These are phyloP conservation scores for Prillingera fragicola DNA, from an alignment of 1,284 basidiomycete genomes.

Conservation along the genomic window DNA sequence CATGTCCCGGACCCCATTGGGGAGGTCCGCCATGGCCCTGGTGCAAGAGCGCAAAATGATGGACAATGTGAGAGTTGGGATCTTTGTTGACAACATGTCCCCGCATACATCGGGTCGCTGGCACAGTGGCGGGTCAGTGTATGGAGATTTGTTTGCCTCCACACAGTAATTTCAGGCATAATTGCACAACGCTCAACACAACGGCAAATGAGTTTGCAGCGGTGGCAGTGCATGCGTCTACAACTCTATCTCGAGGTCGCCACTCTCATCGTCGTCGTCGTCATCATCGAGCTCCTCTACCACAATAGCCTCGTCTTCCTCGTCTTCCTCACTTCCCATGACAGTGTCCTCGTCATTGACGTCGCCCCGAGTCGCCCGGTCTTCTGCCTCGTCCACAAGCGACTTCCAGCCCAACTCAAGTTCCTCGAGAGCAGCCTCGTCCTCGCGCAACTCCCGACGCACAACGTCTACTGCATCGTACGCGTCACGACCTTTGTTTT, in stretches of 20 bases:
- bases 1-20: too few relatives aligned
- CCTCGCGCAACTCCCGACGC: constrained; percentile 24
- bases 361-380: constrained; percentile 4
- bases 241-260: constrained; percentile 14
- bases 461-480: constrained; percentile 23
- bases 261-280: constrained; percentile 9
- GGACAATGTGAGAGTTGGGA: too few relatives aligned
- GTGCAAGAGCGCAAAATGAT: too few relatives aligned
- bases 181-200: too few relatives aligned
- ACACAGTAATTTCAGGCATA: too few relatives aligned
- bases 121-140: too few relatives aligned
- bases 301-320: constrained; percentile 7
- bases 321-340: constrained; percentile 2
- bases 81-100: too few relatives aligned
- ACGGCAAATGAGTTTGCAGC: too few relatives aligned
- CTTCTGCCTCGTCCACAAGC: constrained; percentile 14
- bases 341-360: constrained; percentile 10
- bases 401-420: constrained; percentile 24
- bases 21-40: too few relatives aligned
- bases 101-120: too few relatives aligned
- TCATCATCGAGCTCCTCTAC: constrained; percentile 8
- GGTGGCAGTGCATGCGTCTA: constrained; percentile 8
- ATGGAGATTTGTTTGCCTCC: too few relatives aligned
- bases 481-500: constrained; percentile 25
- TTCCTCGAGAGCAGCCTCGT: constrained; percentile 7